Conservation (phyloP, 2,329 filamentous ascomycete genomes). For the Fusarium devonianum region DNA sequence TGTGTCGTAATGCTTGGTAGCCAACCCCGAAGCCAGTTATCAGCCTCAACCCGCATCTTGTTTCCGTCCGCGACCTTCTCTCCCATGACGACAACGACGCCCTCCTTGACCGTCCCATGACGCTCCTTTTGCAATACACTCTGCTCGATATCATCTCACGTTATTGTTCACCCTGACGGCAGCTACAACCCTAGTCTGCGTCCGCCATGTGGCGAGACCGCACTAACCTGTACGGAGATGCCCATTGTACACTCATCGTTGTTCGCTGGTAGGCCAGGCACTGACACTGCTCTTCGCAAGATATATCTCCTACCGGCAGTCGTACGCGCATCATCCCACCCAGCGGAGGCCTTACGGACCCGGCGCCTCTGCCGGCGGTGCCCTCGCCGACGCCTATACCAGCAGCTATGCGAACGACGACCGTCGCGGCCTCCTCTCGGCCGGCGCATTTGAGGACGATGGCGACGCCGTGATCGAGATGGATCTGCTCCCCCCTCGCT, state of each 20-base stretch:
- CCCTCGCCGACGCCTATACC: conserved; percentile 66
- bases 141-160: conserved; percentile 13
- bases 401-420: conserved; percentile 59
- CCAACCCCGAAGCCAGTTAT: conserved; percentile 29
- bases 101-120: conserved; percentile 38
- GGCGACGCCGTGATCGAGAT: conserved; percentile 97
- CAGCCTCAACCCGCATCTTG: conserved; percentile 35
- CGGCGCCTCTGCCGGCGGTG: conserved; percentile 57
- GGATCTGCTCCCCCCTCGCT: conserved; percentile 93
- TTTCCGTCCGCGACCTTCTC: conserved; percentile 32
- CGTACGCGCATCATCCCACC: conserved; percentile 91
- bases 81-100: conserved; percentile 38
- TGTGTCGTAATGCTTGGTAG: conserved; percentile 36
- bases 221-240: conserved; percentile 81
- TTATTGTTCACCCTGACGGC: conserved; percentile 37
- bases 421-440: conserved; percentile 82
- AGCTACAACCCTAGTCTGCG: conserved; percentile 46
- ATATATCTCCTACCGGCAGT: conserved; percentile 99
- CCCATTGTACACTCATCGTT: conserved; percentile 17
- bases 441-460: conserved; percentile 80
- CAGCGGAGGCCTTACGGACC: conserved; percentile 78
- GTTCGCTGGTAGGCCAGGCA: conserved; percentile 4
- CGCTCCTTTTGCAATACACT: conserved; percentile 22
- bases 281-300: conserved; percentile 46
- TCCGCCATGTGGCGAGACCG: conserved; percentile 97